These are phyloP conservation scores for Ogataea trehaloabstinens DNA, from an alignment of 805 yeast species.

Conservation along the genomic window DNA sequence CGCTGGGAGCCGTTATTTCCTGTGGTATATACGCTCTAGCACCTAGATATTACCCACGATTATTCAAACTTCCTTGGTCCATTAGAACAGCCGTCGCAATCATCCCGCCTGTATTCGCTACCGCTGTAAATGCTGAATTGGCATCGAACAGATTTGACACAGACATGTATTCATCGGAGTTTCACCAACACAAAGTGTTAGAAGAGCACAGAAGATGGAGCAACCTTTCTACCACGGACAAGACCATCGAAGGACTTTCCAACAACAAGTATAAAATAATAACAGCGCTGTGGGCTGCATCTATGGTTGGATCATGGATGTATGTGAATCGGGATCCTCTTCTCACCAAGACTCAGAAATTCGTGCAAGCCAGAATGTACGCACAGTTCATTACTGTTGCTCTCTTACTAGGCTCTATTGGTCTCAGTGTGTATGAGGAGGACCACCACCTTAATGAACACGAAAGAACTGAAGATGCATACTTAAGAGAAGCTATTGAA, in stretches of 20 bases:
- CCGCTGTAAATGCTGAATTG: constrained; percentile 67
- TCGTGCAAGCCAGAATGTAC: constrained; percentile 87
- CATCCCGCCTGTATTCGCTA: constrained; percentile 61
- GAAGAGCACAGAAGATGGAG: constrained; percentile 55
- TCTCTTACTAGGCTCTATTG: constrained; percentile 66
- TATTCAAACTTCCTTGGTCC: constrained; percentile 49
- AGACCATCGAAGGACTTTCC: constrained; percentile 45
- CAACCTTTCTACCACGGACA: constrained; percentile 45
- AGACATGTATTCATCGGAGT: constrained; percentile 51
- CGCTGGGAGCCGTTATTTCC: constrained; percentile 54
- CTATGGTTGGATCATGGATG: constrained; percentile 78
- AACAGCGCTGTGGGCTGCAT: constrained; percentile 75
- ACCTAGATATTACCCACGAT: constrained; percentile 42
- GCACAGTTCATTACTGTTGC: constrained; percentile 81
- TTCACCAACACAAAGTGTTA: constrained; percentile 37
- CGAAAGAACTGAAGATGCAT: constrained; percentile 31
- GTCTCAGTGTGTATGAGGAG: constrained; percentile 62
- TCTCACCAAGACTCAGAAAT: constrained; percentile 74
- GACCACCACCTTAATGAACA: constrained; percentile 42
- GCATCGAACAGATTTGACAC: constrained; percentile 68
- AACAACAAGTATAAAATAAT: constrained; percentile 66
- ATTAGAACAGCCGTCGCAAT: constrained; percentile 64
- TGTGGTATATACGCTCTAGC: constrained; percentile 51
- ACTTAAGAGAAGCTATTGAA: constrained; percentile 45
- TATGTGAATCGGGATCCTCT: constrained; percentile 68